Evolutionary conservation across 2,329 filamentous ascomycete genomes (phyloP).

Genomic region (Colletotrichum ledebouriae): DNA sequence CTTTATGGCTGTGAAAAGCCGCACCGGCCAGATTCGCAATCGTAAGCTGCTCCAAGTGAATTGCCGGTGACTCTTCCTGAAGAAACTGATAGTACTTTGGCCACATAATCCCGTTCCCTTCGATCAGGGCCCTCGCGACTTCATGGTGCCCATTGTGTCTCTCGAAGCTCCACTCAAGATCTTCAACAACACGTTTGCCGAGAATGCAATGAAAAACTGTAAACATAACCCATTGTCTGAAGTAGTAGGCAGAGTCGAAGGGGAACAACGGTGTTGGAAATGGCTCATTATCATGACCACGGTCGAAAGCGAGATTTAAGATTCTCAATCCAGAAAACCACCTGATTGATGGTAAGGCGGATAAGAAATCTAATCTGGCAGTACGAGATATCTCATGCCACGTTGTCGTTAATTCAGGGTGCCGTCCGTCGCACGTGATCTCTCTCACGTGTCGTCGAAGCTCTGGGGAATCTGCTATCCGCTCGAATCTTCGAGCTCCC

Average conservation of each 20-base stretch:
- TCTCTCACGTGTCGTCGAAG: constrained; percentile 10
- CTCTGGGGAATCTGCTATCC: neutral
- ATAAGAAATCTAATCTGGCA: neutral
- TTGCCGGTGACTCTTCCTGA: neutral
- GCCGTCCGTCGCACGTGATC: constrained; percentile 2
- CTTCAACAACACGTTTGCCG: neutral
- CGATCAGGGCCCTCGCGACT: neutral
- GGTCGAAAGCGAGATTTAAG: constrained; percentile 1
- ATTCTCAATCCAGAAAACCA: neutral
- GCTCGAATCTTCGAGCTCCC: neutral
- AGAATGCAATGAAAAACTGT: constrained; percentile 4
- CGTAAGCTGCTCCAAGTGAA: neutral
- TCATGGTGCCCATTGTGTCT: neutral
- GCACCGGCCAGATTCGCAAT: constrained; percentile 5
- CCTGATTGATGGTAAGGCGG: neutral
- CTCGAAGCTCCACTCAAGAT: neutral
- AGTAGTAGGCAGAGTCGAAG: neutral
- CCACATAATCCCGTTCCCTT: neutral
- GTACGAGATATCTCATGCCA: neutral
- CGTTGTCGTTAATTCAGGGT: neutral
- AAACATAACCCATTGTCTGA: constrained; percentile 9
- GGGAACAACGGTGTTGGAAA: neutral
- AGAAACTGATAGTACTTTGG: neutral
- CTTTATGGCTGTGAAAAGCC: neutral
- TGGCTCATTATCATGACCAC: neutral